These are phyloP conservation scores for Calonectria pseudoturangicola DNA, from an alignment of 2,329 filamentous ascomycete genomes.

Conservation along the genomic window DNA sequence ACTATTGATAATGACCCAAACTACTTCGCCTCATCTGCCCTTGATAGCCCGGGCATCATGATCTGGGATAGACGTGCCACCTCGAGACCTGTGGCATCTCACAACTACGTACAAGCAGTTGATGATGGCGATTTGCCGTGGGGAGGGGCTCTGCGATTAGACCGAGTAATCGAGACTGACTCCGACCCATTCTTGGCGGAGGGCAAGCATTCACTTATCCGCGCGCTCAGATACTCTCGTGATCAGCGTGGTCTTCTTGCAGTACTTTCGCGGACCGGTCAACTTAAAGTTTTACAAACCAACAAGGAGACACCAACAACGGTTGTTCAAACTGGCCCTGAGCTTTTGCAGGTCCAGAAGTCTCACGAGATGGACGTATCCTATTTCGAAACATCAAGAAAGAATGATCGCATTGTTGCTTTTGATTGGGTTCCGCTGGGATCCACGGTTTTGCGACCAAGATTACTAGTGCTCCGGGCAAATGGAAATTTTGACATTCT, in stretches of 20 bases:
- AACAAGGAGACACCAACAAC: slow-evolving; percentile 70
- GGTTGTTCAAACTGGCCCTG: slow-evolving; percentile 69
- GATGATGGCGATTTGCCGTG: slow-evolving; percentile 78
- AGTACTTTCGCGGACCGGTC: slow-evolving; percentile 77
- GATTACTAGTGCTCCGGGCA: slow-evolving; percentile 76
- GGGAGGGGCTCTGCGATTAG: slow-evolving; percentile 76
- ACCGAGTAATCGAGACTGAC: slow-evolving; percentile 74
- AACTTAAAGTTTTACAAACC: slow-evolving; percentile 77
- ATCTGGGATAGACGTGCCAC: slow-evolving; percentile 86
- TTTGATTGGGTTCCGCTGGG: slow-evolving; percentile 80
- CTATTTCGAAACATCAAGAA: slow-evolving; percentile 70
- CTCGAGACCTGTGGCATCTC: slow-evolving; percentile 70
- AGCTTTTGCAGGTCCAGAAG: slow-evolving; percentile 75
- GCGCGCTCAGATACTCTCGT: slow-evolving; percentile 77
- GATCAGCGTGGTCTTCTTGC: slow-evolving; percentile 77
- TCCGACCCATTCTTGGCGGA: slow-evolving; percentile 69
- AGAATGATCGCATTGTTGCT: slow-evolving; percentile 78
- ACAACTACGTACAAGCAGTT: slow-evolving; percentile 73
- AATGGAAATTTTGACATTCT: slow-evolving; percentile 78
- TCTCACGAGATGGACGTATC: slow-evolving; percentile 78
- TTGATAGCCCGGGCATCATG: slow-evolving; percentile 83
- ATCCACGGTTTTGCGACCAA: slow-evolving; percentile 72
- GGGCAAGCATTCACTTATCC: slow-evolving; percentile 76
- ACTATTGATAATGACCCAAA: slow-evolving; percentile 89
- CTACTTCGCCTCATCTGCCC: slow-evolving; percentile 87